Base-by-base conservation (phyloP, 352 stramenopile genomes). In the Phytophthora agathidicida region DNA sequence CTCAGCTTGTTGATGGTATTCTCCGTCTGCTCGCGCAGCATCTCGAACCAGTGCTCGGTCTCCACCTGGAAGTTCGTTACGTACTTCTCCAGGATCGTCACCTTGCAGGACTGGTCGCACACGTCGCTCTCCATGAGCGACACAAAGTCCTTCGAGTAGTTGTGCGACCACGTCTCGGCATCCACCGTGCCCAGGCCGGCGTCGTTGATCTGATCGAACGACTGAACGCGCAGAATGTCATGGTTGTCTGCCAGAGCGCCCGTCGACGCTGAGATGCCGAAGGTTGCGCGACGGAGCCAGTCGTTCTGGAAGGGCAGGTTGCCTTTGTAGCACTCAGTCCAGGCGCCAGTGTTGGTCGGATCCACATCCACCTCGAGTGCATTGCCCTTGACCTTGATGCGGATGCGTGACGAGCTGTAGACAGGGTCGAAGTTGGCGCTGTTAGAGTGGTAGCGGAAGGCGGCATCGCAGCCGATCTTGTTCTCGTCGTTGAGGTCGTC, bases 101-200 rank as follows among this genome's bases (percentile, higher is more conserved):
- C 81, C 66, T 91, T 93, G 78, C 86, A 94, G 41, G 66, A 82
- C 57, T 91, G 75, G 56, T 94, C 82, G 50, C 86, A 93, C 33
- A 75, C 52, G 3, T 63, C 37, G 44, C 68, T 83, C 26, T 80
- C 70, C 58, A 93, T 62, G 38, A 93, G 67, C 17, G 72, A 73
- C 22, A 73, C 58, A 42, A 91, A 91, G 52, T 95, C 72, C 64
- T 95, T 94, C 42, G 86, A 93, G 65, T 89, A 92, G 69, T 91
- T 91, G 71, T 91, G 83, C 60, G 72, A 80, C 80, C 77, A 88
- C 37, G 89, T 83, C 37, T 91, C 78, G 14, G 76, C 71, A 60
- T 96, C 84, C 9, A 76, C 73, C 41, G 74, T 66, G 14, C 58
- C 58, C 26, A 95, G 58, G 32, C 71, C 75, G 17, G 66, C 73